Base-by-base conservation (phyloP, 768 basidiomycete species). In the Pisolithus albus region DNA sequence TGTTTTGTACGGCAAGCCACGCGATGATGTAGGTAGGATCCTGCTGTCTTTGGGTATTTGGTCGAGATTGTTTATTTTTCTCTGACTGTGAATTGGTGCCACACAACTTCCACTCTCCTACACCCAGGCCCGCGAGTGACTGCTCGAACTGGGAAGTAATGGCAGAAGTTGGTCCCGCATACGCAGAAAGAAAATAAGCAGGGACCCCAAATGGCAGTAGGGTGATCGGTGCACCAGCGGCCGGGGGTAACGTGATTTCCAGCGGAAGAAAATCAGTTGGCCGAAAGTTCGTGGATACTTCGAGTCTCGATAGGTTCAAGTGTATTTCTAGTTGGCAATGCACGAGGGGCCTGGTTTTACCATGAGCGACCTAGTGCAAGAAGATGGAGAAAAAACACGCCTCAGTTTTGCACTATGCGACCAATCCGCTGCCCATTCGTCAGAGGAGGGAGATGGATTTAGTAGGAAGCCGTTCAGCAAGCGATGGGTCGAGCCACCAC, bases 1-100 rank as follows among this genome's bases (percentile, higher is more conserved):
- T 82, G 59, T 87, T 87, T 64, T 88, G 80, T 18, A 90, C 83
- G 30, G 75, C 77, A 36, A 89, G 74, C 83, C 84, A 90, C 4
- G 79, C 85, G 48, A 90, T 81, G 42, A 88, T 65, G 62, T 81
- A 88, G 15, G 59, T 57, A 2, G 65, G 64, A 40, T 38, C 51
- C 37, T 52, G 47, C 43, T 50, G 49, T 49, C 58, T 57, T 50
- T 43, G 61, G 28, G 36, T 54, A 47, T 59, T 58, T 36, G 52
- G 43, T 52, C 49, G 60, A 51, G 55, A 59, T 47, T 52, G 52
- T 47, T 47, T 60, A 34, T 50, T 66, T 47, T 50, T 61, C 49
- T 64, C 64, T 39, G 55, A 50, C 26, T 55, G 56, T 7, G 38
- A 50, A 9, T 46, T 32, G 0, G 52, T n/a, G 15, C 43, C 6